Evolutionary conservation across 345 rosid genomes (phyloP), one percentile per base, ranked within the genome.

Genomic region (Sisymbrium irio): DNA sequence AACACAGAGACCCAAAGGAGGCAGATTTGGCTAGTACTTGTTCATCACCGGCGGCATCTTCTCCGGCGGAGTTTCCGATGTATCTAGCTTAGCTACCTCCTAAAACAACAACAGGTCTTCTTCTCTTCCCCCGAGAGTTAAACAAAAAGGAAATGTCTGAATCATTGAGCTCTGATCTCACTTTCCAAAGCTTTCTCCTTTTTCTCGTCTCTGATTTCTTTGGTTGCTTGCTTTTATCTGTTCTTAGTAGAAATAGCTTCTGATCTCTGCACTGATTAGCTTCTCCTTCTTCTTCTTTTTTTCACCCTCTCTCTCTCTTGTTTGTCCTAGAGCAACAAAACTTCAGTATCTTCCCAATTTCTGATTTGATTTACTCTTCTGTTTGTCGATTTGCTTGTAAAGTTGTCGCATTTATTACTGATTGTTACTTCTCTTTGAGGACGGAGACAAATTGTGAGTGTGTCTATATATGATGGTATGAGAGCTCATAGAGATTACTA

Each of bases 61-160:
- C 41, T 54, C 71, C 77, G 78, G 79, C 74, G 55, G 46, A 50
- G 25, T 68, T 61, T 15, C 79, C 58, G 75, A 76, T 69, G 75
- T 44, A 22, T 35, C 41, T 36, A 33, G 44, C 15, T 40, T 36
- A 33, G 44, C 15, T 40, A 59, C 19, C 65, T 47, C 53, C 28
- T 49, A 67, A n/a, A n/a, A n/a, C n/a, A n/a, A n/a, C n/a, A n/a
- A 44, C 57, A 2, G 8, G 18, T 19, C 9, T 65, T 76, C 35
- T 28, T 41, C 53, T 66, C 69, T 68, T 40, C 27, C 62, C 61
- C 55, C 46, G 57, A 39, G 42, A 41, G 10, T 57, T 18, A 50
- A 74, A 62, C 39, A 22, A 27, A 17, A 49, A 67, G 0, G 11
- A 46, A 14, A 44, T 66, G 69, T 70, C 62, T 37, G 50, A 10